These are phyloP conservation scores for Trypanosoma boissoni DNA, from an alignment of 208 protist genomes.

Conservation along the genomic window DNA sequence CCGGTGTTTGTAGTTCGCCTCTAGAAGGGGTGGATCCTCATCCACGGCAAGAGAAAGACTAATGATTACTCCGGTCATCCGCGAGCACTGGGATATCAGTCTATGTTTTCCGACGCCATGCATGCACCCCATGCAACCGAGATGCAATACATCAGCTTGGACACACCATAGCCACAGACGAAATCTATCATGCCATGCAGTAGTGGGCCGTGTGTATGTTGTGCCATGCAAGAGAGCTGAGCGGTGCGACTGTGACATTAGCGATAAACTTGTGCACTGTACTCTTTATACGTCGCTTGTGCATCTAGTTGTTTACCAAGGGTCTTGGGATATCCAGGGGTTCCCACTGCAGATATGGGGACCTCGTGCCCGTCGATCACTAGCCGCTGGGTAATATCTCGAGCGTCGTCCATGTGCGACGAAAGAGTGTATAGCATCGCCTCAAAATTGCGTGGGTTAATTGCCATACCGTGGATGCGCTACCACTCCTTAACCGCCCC, in stretches of 20 bases:
- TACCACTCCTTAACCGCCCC: neutral
- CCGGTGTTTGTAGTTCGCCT: neutral
- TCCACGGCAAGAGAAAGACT: neutral
- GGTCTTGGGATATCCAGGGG: neutral
- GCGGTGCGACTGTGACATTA: neutral
- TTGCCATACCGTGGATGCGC: neutral
- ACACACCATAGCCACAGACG: conserved; percentile 1
- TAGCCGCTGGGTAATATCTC: neutral
- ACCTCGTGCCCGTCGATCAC: neutral
- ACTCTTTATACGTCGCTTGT: neutral
- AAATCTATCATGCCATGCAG: neutral
- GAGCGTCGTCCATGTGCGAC: conserved; percentile 2
- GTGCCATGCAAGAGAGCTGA: neutral
- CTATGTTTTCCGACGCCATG: neutral
- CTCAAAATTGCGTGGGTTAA: conserved; percentile 5
- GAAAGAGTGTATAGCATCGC: conserved; percentile 2
- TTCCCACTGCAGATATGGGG: neutral
- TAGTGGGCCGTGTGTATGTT: neutral
- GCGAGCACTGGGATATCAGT: neutral
- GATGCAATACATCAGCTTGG: conserved; percentile 1
- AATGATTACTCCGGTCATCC: neutral
- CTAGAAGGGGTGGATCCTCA: neutral
- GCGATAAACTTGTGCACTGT: neutral
- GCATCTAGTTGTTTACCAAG: conserved; percentile 12
- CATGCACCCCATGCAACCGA: neutral